Percentiles rank a stretch among this genome's conserved stretches.
Evolutionary conservation across 2,329 filamentous ascomycete genomes (phyloP).

Genomic region (Aspergillus bombycis): DNA sequence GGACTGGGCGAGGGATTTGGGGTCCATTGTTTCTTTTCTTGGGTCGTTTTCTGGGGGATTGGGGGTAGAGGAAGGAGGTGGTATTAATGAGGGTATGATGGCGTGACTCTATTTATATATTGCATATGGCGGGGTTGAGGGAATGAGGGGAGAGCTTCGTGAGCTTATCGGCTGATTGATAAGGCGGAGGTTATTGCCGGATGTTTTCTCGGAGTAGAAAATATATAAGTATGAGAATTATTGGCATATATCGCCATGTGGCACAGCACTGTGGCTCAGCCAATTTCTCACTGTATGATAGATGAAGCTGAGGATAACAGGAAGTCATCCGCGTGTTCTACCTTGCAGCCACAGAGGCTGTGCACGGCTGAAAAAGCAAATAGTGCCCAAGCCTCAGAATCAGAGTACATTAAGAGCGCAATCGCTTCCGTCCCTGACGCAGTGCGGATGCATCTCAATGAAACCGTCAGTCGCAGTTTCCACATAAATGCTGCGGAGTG

Average conservation of each 20-base stretch:
- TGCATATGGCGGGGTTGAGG: not conserved
- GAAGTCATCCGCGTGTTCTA: too few relatives aligned
- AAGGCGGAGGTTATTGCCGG: not conserved
- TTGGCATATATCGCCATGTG: too few relatives aligned
- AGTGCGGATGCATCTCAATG: too few relatives aligned
- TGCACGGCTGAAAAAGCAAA: too few relatives aligned
- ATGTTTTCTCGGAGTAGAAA: not conserved
- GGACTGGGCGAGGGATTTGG: constrained; percentile 34
- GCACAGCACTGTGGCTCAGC: not conserved
- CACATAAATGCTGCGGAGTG: not conserved
- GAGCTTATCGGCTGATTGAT: not conserved
- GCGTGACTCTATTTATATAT: not conserved
- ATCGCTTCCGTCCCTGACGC: not conserved
- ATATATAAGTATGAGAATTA: too few relatives aligned
- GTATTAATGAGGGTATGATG: not conserved
- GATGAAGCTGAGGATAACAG: not conserved
- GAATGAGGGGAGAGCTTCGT: not conserved
- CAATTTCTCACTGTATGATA: too few relatives aligned
- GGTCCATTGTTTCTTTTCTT: not conserved
- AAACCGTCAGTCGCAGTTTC: too few relatives aligned
- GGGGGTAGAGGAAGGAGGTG: not conserved
- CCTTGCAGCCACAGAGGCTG: too few relatives aligned
- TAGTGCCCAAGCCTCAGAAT: not conserved
- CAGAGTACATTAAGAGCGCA: not conserved
- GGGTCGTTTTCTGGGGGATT: not conserved